Evolutionary conservation across 352 stramenopile species (phyloP), one percentile per base, ranked within the genome.

Genomic region (Globisporangium iwayamae): DNA sequence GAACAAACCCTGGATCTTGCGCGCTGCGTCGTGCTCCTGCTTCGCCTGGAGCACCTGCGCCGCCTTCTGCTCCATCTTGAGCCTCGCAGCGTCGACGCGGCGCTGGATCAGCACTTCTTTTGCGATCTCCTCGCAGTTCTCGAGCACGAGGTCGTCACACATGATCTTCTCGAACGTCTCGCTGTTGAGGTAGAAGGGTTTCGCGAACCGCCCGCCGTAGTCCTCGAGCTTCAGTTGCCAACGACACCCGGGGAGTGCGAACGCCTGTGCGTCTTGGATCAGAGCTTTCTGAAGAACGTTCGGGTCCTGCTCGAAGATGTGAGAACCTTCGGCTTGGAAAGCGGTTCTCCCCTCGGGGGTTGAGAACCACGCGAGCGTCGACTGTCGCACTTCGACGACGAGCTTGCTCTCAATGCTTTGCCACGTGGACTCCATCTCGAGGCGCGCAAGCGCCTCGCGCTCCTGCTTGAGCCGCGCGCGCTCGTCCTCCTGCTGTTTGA

Each of bases 1-100:
- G 60, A 87, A 86, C 51, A 92, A 69, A 63, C 79, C 78, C 57
- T 92, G 83, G 56, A 92, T 90, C 22, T 71, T 71, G n/a, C 72
- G 69, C 0, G 81, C 79, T 2, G 81, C 75, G 0, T 67, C 66
- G 18, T 80, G 70, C n/a, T 73, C 66, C 3, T 60, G 41, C 7
- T 80, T 67, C 46, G 81, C 67, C 13, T 70, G 68, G 4, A 63
- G 41, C 22, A 86, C 69, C 7, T 73, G 67, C 4, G 38, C 55
- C 0, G 70, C 74, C 20, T 73, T 71, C 25, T 47, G 46, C 13
- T 70, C 61, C 36, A 85, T 46, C 13, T 69, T 60, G 18, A 30
- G 41, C 1, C 72, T 47, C 20, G 81, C 79, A 20, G 81, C 69
- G 30, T 89, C 81, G 13, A 90, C 78, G 16, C 67, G 60, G 9